Conservation (phyloP, 1,284 basidiomycete genomes). For the Moniliella sp. region DNA sequence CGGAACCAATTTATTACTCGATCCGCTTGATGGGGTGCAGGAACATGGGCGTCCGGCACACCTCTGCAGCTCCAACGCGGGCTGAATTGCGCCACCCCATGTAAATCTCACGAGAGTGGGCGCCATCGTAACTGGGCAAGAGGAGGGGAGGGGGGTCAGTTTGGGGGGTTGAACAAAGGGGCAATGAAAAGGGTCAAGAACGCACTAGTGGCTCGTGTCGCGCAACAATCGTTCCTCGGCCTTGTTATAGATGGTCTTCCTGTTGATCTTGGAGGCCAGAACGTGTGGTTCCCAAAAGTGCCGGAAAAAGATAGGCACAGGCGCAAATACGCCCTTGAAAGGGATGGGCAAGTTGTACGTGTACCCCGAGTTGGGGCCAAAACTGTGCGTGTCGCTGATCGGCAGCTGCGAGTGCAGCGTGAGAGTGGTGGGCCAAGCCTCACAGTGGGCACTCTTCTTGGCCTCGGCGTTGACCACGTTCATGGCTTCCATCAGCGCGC, state of each 20-base stretch:
- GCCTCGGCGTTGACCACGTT: conserved; percentile 33
- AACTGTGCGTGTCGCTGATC: conserved; percentile 25
- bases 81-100: conserved; percentile 29
- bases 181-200: no score
- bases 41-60: conserved; percentile 28
- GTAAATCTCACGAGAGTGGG: conserved; percentile 28
- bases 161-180: no score
- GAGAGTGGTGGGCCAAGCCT: conserved; percentile 32
- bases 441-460: conserved; percentile 32
- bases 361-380: conserved; percentile 30
- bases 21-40: conserved; percentile 32
- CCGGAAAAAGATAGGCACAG: conserved; percentile 33
- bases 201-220: conserved; percentile 30
- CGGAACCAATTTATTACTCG: no score
- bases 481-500: conserved; percentile 30
- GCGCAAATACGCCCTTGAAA: conserved; percentile 32
- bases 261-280: conserved; percentile 26
- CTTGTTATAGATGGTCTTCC: conserved; percentile 31
- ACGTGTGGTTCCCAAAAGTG: conserved; percentile 29
- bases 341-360: conserved; percentile 29
- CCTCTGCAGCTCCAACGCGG: no score
- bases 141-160: no score
- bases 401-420: conserved; percentile 31
- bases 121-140: conserved; percentile 30
- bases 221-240: conserved; percentile 31